Base-by-base conservation (phyloP, 1,139 yeast species). In the Kazachstania sp. region DNA sequence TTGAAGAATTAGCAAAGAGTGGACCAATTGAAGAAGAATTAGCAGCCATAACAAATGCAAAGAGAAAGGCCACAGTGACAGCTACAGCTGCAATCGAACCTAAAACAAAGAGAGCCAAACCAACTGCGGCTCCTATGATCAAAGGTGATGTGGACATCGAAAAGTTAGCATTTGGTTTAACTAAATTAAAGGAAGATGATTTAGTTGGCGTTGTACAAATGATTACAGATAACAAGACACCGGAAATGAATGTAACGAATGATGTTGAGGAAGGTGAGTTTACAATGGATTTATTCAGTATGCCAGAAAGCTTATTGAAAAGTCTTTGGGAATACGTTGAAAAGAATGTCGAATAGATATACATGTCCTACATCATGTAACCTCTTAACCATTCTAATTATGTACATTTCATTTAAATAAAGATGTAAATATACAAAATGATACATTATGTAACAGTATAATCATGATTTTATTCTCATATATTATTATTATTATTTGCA, bases 221-320 rank as follows among this genome's bases (percentile, higher is more conserved):
- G 97, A 95, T 92, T 35, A 88, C 95, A 44, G 97, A 92, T 66
- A 92, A 92, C 69, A 80, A 86, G 66, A 88, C 98, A 15, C 81
- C 86, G 45, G 98, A 92, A 49, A 92, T 92, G 96, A 90, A 86
- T 67, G 85, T 92, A 61, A 90, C 90, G 65, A 92, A 92, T 67
- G 96, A 92, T 63, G 90, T 87, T 45, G 97, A 92, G 54, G 94
- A 88, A 61, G 98, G 98, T 45, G 98, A 94, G 70, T 92, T 92
- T 66, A 90, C 95, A 50, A 87, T 94, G 86, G 98, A 92, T 69
- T 75, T 92, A 59, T 90, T 81, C 66, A 90, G 97, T 39, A 74
- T 92, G 57, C 97, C 98, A 18, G 97, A 92, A 64, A 81, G 86
- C 41, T 74, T 92, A 64, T 77, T 94, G 67, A 86, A 86, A 69